A percentile compares a stretch with the other conserved stretches of the same genome.
Evolutionary conservation across 257 asterid genomes (phyloP).

Genomic region (Nicotiana knightiana): DNA sequence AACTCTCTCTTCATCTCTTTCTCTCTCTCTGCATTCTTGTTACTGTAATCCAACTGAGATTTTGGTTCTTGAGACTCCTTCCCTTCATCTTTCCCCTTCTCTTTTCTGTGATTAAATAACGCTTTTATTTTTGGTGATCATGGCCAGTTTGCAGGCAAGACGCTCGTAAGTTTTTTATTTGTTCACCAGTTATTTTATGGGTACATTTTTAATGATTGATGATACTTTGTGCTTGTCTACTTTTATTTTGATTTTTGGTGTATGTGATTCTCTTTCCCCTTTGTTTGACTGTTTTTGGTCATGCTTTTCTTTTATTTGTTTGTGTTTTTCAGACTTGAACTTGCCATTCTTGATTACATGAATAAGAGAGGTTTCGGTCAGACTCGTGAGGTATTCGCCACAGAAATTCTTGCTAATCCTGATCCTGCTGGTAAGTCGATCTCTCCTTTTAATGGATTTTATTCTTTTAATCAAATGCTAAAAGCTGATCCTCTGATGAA

Average conservation of each 20-base stretch:
- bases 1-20: not conserved
- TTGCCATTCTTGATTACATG: conserved; percentile 34
- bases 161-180: not conserved
- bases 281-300: not conserved
- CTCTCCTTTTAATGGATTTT: not conserved
- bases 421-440: conserved; percentile 21
- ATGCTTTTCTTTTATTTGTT: not conserved
- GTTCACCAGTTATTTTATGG: not conserved
- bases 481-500: not conserved
- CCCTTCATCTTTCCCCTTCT: not conserved
- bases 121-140: not conserved
- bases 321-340: conserved; percentile 30
- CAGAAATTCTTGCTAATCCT: conserved; percentile 24
- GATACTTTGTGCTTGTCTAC: not conserved
- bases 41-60: not conserved
- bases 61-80: not conserved
- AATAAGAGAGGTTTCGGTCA: conserved; percentile 26
- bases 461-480: not conserved
- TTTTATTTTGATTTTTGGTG: not conserved
- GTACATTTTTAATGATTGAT: not conserved
- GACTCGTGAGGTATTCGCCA: conserved; percentile 25
- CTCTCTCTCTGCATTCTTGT: not conserved
- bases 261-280: not conserved
- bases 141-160: not conserved
- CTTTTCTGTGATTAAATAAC: not conserved